Evolutionary conservation across 257 asterid genomes (phyloP).

Genomic region (Solanum bulbocastanum): DNA sequence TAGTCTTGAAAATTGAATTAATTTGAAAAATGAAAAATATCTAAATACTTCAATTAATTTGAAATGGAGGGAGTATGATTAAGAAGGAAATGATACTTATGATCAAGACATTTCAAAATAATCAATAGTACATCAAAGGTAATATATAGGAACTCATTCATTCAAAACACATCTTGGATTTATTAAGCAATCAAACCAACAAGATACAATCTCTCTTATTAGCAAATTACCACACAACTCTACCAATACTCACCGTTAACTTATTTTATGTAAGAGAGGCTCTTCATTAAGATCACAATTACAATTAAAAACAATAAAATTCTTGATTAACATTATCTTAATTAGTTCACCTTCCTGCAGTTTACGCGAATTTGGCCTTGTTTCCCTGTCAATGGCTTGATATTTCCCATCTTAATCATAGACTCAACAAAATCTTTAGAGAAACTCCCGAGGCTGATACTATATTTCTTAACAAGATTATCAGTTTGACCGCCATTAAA

Average conservation of each 20-base stretch:
- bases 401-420: neutral
- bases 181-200: neutral
- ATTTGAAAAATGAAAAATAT: too few species aligned
- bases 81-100: too few species aligned
- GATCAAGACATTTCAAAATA: too few species aligned
- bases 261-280: neutral
- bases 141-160: too few species aligned
- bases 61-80: too few species aligned
- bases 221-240: neutral
- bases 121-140: too few species aligned
- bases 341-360: conserved; percentile 24
- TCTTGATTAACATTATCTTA: neutral
- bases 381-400: neutral
- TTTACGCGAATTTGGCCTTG: conserved; percentile 32
- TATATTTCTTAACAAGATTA: neutral
- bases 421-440: neutral
- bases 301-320: neutral
- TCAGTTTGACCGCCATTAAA: conserved; percentile 23
- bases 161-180: neutral
- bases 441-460: neutral
- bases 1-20: too few species aligned
- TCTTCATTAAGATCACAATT: neutral
- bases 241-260: neutral
- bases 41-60: too few species aligned
- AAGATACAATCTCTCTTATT: neutral